Evolutionary conservation across 1,284 basidiomycete species (phyloP), one percentile per base, ranked within the genome.

Genomic region (Apiotrichum domesticum): DNA sequence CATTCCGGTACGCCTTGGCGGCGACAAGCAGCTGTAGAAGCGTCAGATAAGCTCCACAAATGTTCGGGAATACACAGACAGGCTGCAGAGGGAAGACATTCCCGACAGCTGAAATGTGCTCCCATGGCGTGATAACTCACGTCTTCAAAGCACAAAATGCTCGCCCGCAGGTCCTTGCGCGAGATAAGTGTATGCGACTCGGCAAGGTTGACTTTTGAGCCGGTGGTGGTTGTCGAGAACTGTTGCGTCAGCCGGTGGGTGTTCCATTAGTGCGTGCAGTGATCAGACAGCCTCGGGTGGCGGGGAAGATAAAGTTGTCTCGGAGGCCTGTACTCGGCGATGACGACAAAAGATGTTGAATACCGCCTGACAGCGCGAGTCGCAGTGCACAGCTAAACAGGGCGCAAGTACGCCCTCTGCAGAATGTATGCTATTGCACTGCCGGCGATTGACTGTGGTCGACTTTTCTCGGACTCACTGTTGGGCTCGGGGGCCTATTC

Each of bases 1-100:
- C 87, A 40, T 85, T 80, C 49, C 93, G 88, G 78, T 95, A 97
- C 54, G 82, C 83, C 51, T 90, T 86, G 62, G 88, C 88, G 46
- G 85, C 83, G 61, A 77, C 82, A 77, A 96, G 83, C 51, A 96
- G 80, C 85, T 93, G 52, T 10, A 11, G 4, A 15, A 40, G 35
- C 34, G n/a, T 33, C 4, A 29, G 32, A 10, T 34, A 11, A 9
- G 41, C 42, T 49, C 47, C 47, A 49, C 47, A 11, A 21, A 34
- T 40, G 35, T 49, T 15, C 14, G 13, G 8, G 46, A 5, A 1
- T 29, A 40, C 47, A 49, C 47, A 39, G 47, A 34, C 32, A n/a
- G 43, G 14, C 43, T 9, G 6, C 10, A 46, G 5, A 29, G 29
- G 5, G 11, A 3, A 34, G 10, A 44, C 15, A 44, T 21, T 21